These are phyloP conservation scores for Mrakia hoshinonis DNA, from an alignment of 768 basidiomycete genomes.

Conservation along the genomic window DNA sequence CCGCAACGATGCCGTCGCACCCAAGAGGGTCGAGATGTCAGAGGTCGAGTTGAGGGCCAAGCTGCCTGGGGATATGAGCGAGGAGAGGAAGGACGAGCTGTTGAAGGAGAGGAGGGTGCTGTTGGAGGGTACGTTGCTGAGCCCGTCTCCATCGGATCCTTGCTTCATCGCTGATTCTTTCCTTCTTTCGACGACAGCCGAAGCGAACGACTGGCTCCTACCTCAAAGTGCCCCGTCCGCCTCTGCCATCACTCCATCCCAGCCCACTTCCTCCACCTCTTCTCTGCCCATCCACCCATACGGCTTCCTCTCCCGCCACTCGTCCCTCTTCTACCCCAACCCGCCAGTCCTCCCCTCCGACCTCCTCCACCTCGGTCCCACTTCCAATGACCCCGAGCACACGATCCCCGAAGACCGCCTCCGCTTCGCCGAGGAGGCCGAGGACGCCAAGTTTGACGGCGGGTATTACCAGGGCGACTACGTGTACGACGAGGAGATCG, in stretches of 20 bases:
- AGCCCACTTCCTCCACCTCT: slow-evolving; percentile 26
- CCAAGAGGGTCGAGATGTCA: slow-evolving; percentile 31
- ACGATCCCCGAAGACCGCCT: slow-evolving; percentile 51
- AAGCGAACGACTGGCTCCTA: slow-evolving; percentile 68
- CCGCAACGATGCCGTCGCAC: slow-evolving; percentile 46
- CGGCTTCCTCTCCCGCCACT: slow-evolving; percentile 67
- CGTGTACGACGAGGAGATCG: slow-evolving; percentile 65
- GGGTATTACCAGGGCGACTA: slow-evolving; percentile 53
- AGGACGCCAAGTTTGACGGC: slow-evolving; percentile 70
- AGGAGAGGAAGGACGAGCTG: slow-evolving; percentile 46
- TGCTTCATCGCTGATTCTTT: slow-evolving; percentile 7
- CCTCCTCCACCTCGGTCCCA: slow-evolving; percentile 62
- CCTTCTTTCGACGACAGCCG: slow-evolving; percentile 46
- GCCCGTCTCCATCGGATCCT: background rate
- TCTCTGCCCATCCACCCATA: slow-evolving; percentile 51
- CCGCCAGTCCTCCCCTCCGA: slow-evolving; percentile 69
- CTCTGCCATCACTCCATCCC: slow-evolving; percentile 30
- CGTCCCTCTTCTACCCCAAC: slow-evolving; percentile 60
- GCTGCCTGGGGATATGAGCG: slow-evolving; percentile 46
- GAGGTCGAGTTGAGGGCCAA: slow-evolving; percentile 34
- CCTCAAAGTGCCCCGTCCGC: slow-evolving; percentile 51
- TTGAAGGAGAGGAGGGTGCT: slow-evolving; percentile 52
- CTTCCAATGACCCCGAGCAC: slow-evolving; percentile 50
- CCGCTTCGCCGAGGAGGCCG: slow-evolving; percentile 50
- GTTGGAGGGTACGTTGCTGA: slow-evolving; percentile 32